Evolutionary conservation across 2,329 filamentous ascomycete genomes (phyloP).

Genomic region (Calonectria hongkongensis): DNA sequence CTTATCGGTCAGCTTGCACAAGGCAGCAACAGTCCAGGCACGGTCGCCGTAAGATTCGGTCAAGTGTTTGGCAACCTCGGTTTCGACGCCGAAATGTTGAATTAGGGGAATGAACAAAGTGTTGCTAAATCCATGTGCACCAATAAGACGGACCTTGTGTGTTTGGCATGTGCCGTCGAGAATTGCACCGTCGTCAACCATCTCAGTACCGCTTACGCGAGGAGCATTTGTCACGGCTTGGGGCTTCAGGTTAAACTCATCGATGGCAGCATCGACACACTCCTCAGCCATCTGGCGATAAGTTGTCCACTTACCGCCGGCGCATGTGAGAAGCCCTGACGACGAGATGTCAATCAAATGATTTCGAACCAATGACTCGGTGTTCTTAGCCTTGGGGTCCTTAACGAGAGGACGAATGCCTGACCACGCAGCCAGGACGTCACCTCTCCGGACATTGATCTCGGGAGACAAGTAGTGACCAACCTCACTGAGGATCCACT

Average conservation of each 20-base stretch:
- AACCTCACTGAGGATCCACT: constrained; percentile 91
- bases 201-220: constrained; percentile 81
- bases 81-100: constrained; percentile 94
- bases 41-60: constrained; percentile 92
- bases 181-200: constrained; percentile 81
- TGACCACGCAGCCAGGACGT: constrained; percentile 93
- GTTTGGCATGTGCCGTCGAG: constrained; percentile 84
- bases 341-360: constrained; percentile 88
- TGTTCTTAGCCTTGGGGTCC: constrained; percentile 89
- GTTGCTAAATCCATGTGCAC: constrained; percentile 91
- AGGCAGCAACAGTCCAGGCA: constrained; percentile 90
- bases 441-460: constrained; percentile 88
- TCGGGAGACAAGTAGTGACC: constrained; percentile 88
- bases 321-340: constrained; percentile 88
- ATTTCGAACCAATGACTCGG: constrained; percentile 90
- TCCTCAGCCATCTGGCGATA: constrained; percentile 96
- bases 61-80: constrained; percentile 92
- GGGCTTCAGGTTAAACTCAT: constrained; percentile 78
- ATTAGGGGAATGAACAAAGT: constrained; percentile 95
- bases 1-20: constrained; percentile 84
- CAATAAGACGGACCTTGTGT: constrained; percentile 86
- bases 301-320: constrained; percentile 94
- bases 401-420: constrained; percentile 91
- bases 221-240: constrained; percentile 75
- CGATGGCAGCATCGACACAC: constrained; percentile 87